phyloP scores from a whole-genome alignment of 305 asterid genomes.

The Coffea humblotiana region DNA sequence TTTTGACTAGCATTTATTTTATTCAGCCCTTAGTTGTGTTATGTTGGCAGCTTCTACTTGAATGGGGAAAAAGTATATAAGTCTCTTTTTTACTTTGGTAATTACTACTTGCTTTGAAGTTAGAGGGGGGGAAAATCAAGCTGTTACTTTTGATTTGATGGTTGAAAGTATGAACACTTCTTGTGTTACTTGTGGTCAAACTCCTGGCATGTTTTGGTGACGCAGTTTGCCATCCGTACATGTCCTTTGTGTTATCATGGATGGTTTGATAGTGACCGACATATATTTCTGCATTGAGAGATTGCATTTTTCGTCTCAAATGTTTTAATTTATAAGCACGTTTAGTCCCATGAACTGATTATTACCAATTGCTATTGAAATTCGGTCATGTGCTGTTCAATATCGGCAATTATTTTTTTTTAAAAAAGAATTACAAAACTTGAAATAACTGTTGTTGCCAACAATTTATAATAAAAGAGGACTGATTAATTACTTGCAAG shows the following conservation, averaged over 20 bases:
- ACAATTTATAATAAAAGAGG: no score
- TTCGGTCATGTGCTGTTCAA: no score
- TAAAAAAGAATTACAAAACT: no score
- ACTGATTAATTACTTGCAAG: no score
- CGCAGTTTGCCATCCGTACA: background rate
- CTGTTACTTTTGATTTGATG: slow-evolving; percentile 2
- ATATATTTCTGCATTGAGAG: background rate
- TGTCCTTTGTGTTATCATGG: background rate
- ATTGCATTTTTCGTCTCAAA: no score
- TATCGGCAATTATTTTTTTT: no score
- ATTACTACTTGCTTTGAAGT: slow-evolving; percentile 2
- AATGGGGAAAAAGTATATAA: slow-evolving; percentile 19
- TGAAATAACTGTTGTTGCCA: no score
- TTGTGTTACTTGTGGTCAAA: background rate
- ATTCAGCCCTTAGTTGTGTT: slow-evolving; percentile 25
- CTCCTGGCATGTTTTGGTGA: background rate
- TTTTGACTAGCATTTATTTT: slow-evolving; percentile 22
- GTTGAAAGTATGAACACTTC: background rate
- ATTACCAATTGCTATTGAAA: no score
- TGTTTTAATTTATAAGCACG: no score
- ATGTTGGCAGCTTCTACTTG: slow-evolving; percentile 25
- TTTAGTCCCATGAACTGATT: no score
- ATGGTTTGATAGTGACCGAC: background rate
- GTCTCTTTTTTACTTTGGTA: background rate
- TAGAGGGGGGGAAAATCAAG: background rate